Evolutionary conservation across 805 yeast genomes (phyloP).

Genomic region (Kodamaea hsintzibuensis): DNA sequence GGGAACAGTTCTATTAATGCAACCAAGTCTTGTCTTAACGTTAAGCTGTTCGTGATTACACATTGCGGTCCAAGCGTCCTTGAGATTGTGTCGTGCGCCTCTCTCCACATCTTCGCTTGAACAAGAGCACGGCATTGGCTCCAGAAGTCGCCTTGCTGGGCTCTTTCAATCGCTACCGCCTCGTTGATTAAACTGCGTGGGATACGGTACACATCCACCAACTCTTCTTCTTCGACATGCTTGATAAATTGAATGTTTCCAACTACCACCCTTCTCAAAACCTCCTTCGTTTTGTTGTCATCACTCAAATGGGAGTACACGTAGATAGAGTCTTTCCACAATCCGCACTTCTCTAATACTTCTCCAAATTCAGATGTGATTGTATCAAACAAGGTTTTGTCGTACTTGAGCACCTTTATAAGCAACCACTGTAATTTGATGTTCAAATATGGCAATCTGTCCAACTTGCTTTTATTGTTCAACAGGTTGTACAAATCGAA

Average conservation of each 20-base stretch:
- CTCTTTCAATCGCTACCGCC: conserved; percentile 60
- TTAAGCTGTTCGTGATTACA: conserved; percentile 49
- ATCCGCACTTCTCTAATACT: conserved; percentile 45
- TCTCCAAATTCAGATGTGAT: conserved; percentile 43
- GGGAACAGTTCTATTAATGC: conserved; percentile 48
- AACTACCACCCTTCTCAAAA: conserved; percentile 40
- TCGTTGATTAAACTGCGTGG: conserved; percentile 52
- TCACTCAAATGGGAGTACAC: conserved; percentile 58
- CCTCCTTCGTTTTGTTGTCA: conserved; percentile 44
- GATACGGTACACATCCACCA: conserved; percentile 43
- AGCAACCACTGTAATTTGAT: conserved; percentile 53
- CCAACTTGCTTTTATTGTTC: conserved; percentile 13
- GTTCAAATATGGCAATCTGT: conserved; percentile 21
- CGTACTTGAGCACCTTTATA: conserved; percentile 37
- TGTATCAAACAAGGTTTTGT: conserved; percentile 5
- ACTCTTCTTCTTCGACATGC: conserved; percentile 31
- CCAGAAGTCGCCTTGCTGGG: conserved; percentile 50
- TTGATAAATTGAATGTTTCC: conserved; percentile 33
- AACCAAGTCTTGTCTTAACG: conserved; percentile 37
- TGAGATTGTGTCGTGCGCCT: conserved; percentile 63
- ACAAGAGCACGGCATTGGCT: conserved; percentile 62
- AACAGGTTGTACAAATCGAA: conserved; percentile 9
- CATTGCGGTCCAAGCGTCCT: conserved; percentile 70
- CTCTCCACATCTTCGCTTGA: conserved; percentile 56
- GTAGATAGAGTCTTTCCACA: conserved; percentile 61